Base-by-base conservation (phyloP, 345 rosid species). In the Eucalyptus fibrosa region DNA sequence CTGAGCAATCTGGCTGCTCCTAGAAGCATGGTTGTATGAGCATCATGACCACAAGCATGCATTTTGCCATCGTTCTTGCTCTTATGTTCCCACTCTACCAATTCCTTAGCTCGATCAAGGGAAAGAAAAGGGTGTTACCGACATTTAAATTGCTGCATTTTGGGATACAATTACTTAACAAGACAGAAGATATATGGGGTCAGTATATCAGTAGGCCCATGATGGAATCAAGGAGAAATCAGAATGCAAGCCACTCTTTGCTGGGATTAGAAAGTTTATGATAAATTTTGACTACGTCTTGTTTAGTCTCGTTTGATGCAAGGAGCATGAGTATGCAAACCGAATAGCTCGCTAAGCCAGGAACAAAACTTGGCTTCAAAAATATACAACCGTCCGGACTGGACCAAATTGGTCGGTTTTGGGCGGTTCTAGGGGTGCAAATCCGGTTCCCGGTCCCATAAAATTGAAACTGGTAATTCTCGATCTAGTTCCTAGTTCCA, bases 21-120 rank as follows among this genome's bases (percentile, higher is more conserved):
- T 55, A 94, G 94, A 55, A 92, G 89, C 96, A 93, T 94, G 30
- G 95, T 88, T 15, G 91, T 91, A 87, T 93, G 96, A 87, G 89
- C 95, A 62, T 94, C 95, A 50, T 93, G 96, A 42, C 95, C 95
- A 86, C 95, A 93, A n/a, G 96, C 96, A 86, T 93, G 96, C 96
- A 93, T 93, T 91, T 93, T 93, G 30, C 95, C 95, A 30, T 89
- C 50, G 50, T 30, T 88, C 91, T 91, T 94, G 92, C 96, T 93
- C 88, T 93, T 93, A 50, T 92, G 89, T 59, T 91, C 93, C 94
- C 93, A 93, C 18, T 93, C 93, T 7, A 94, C 93, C 87, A 92
- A 45, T 92, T 94, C 94, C 95, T 94, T 88, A 86, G 32, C 65
- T 56, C 60, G 44, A 15, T 51, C 24, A 44, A 47, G 40, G 17